Conservation (phyloP, 495 filamentous ascomycete genomes). For the Beverwykella pulmonaria region DNA sequence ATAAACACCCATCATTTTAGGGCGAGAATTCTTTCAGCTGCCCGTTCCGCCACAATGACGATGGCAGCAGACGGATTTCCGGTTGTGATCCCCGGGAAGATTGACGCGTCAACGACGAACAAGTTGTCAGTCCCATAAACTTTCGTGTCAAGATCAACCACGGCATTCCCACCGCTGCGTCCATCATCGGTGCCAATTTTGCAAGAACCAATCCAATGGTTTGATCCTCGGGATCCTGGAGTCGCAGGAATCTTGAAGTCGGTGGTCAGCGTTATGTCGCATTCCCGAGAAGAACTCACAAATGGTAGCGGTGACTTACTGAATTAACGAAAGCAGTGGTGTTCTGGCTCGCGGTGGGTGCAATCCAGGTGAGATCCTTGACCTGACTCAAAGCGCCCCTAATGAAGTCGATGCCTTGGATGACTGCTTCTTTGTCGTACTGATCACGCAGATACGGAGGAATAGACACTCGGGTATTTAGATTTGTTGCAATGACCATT, state of each 20-base stretch:
- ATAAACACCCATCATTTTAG: constrained; percentile 30
- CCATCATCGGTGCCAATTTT: constrained; percentile 71
- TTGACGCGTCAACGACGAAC: constrained; percentile 64
- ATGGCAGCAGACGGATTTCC: constrained; percentile 64
- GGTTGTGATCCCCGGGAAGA: constrained; percentile 62
- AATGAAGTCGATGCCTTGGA: constrained; percentile 61
- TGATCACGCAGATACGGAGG: constrained; percentile 57
- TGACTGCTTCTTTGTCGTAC: constrained; percentile 55
- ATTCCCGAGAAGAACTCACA: not conserved
- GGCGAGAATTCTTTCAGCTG: constrained; percentile 56
- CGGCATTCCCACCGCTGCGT: constrained; percentile 61
- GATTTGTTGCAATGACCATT: constrained; percentile 58
- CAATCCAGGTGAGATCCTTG: constrained; percentile 55
- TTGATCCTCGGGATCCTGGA: constrained; percentile 53
- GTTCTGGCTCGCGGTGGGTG: constrained; percentile 55
- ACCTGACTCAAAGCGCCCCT: constrained; percentile 57
- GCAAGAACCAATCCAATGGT: constrained; percentile 67
- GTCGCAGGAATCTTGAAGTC: constrained; percentile 44
- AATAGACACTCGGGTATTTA: constrained; percentile 57
- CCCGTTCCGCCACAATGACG: constrained; percentile 60
- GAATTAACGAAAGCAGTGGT: constrained; percentile 57
- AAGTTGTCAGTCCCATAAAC: constrained; percentile 74
- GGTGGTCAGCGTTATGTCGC: not conserved
- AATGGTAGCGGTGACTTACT: constrained; percentile 10
- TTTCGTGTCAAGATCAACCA: constrained; percentile 68